A percentile compares a stretch with the other conserved stretches of the same genome.
Evolutionary conservation across 1,284 basidiomycete genomes (phyloP).

Genomic region (Butyriboletus regius): DNA sequence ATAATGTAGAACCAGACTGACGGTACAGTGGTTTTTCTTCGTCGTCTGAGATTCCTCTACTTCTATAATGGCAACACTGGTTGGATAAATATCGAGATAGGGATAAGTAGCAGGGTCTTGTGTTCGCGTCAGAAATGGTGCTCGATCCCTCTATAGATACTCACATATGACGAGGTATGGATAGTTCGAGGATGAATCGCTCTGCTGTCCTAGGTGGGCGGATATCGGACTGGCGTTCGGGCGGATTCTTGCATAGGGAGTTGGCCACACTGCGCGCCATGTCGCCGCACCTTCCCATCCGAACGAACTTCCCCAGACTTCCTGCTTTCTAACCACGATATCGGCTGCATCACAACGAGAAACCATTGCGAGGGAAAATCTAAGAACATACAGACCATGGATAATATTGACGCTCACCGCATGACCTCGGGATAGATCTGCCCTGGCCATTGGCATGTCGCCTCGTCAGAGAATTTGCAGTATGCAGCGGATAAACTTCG

Average conservation of each 20-base stretch:
- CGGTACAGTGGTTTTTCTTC: not conserved
- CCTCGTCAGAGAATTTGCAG: not conserved
- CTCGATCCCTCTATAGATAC: slow-evolving; percentile 8
- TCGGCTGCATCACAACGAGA: not conserved
- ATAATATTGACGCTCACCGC: slow-evolving; percentile 4
- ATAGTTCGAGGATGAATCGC: slow-evolving; percentile 19
- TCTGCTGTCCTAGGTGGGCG: not conserved
- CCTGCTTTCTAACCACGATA: not conserved
- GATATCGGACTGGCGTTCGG: not conserved
- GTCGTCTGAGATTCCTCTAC: not conserved
- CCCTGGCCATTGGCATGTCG: not conserved
- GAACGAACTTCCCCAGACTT: slow-evolving; percentile 18
- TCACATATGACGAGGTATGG: slow-evolving; percentile 34
- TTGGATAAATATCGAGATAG: slow-evolving; percentile 42
- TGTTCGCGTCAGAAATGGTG: slow-evolving; percentile 8
- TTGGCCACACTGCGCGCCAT: slow-evolving; percentile 21
- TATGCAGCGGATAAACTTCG: slow-evolving; percentile 20
- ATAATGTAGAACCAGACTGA: slow-evolving; percentile 12
- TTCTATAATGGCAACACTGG: not conserved
- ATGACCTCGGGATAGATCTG: not conserved
- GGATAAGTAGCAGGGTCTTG: slow-evolving; percentile 43
- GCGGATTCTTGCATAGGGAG: not conserved
- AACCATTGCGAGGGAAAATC: not conserved
- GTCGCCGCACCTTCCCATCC: slow-evolving; percentile 16
- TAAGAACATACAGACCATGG: not conserved